These are phyloP conservation scores for Powellomyces hirtus DNA, from an alignment of 192 early-diverging fungal species.

Conservation along the genomic window DNA sequence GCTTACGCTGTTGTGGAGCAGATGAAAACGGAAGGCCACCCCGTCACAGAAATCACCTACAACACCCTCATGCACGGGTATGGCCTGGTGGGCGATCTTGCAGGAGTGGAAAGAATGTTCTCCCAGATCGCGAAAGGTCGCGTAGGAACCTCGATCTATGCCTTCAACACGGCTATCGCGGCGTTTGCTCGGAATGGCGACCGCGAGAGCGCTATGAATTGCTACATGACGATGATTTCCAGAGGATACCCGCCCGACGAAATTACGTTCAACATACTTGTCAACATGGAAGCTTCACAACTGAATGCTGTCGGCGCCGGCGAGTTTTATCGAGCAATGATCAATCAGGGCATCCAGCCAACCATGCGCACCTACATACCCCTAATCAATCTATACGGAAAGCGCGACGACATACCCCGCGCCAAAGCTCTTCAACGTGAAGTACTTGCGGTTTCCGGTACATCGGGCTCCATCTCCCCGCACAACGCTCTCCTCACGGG, in stretches of 20 bases:
- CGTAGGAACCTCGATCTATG: slow-evolving; percentile 10
- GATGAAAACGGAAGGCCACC: slow-evolving; percentile 9
- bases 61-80: slow-evolving; percentile 33
- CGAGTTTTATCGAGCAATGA: slow-evolving; percentile 9
- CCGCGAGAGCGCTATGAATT: slow-evolving; percentile 7
- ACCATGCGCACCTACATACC: slow-evolving; percentile 8
- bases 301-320: slow-evolving; percentile 22
- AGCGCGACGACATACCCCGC: background rate
- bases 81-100: slow-evolving; percentile 22
- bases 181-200: slow-evolving; percentile 14
- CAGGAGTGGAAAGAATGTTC: slow-evolving; percentile 13
- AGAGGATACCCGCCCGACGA: slow-evolving; percentile 23
- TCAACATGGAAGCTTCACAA: slow-evolving; percentile 15
- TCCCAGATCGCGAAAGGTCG: background rate
- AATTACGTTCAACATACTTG: slow-evolving; percentile 38
- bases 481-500: slow-evolving; percentile 16
- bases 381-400: slow-evolving; percentile 14
- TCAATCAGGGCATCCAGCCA: background rate
- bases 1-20: slow-evolving; percentile 17
- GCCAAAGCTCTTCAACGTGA: background rate
- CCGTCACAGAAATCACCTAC: slow-evolving; percentile 10
- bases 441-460: background rate
- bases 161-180: slow-evolving; percentile 30
- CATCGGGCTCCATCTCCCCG: background rate
- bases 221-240: slow-evolving; percentile 14